Percentiles rank a stretch among this genome's conserved stretches.
Evolutionary conservation across 306 rosid genomes (phyloP).

Genomic region (Quercus agrifolia): DNA sequence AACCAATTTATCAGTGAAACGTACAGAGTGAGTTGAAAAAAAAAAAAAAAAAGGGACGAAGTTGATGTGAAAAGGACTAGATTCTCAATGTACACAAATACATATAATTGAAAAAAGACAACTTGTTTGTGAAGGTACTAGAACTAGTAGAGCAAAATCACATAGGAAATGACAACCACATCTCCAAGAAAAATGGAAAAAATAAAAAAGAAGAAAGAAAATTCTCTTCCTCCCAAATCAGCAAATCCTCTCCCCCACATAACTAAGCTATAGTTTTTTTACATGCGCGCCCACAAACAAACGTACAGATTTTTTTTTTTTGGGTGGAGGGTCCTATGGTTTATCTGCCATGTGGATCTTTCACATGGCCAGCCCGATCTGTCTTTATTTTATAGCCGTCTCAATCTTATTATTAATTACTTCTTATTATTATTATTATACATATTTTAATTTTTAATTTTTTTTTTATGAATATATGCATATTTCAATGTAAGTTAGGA

Average conservation of each 20-base stretch:
- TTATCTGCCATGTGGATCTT: slow-evolving; percentile 38
- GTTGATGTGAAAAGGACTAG: too few relatives aligned
- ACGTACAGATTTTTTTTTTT: neutral
- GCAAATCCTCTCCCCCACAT: neutral
- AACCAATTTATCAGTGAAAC: too few relatives aligned
- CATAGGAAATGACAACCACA: slow-evolving; percentile 31
- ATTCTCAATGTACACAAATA: too few relatives aligned
- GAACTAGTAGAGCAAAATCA: slow-evolving; percentile 8
- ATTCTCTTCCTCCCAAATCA: neutral
- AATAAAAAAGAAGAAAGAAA: neutral
- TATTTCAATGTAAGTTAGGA: neutral
- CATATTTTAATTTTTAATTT: too few relatives aligned
- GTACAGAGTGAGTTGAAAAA: too few relatives aligned
- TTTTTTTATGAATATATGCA: neutral
- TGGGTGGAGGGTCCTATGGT: slow-evolving; percentile 15
- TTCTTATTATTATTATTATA: too few relatives aligned
- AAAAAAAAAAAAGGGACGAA: too few relatives aligned
- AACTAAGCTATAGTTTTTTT: neutral
- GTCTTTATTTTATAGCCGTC: slow-evolving; percentile 4
- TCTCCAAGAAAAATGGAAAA: slow-evolving; percentile 21
- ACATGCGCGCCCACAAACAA: too few relatives aligned
- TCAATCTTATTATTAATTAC: neutral
- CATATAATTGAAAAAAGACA: neutral
- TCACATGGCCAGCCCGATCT: slow-evolving; percentile 63
- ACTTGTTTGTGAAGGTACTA: neutral